Base-by-base conservation (phyloP, 768 basidiomycete genomes). In the Suillus americanus region DNA sequence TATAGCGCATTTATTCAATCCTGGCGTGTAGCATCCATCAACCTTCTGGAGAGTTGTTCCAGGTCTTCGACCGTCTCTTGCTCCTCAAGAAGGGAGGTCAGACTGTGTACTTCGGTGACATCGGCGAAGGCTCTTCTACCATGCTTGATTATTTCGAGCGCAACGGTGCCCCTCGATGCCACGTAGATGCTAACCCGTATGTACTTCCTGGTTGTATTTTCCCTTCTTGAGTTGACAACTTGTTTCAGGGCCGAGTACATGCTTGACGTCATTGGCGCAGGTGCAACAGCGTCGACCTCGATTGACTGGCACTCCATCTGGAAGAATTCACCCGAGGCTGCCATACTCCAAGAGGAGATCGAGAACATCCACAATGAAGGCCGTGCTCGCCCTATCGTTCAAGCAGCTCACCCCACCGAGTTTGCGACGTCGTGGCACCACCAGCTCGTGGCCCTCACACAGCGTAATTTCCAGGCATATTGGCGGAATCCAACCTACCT, bases 41-140 rank as follows among this genome's bases (percentile, higher is more conserved):
- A 68, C 94, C 94, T 3, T 93, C 92, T 3, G 87, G 92, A 3
- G 82, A 94, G 23, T 79, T 97, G 2, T 96, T 97, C 77, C 90
- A 94, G 75, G 88, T 88, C 70, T 96, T 97, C 69, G 95, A 90
- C 68, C 83, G 87, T 45, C 77, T 90, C 53, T 74, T 91, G 33
- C 79, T 90, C 12, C 79, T 90, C 18, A 88, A 94, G 70, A 80
- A 81, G 18, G 95, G 95, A 2, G 95, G 95, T 8, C 88, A 92
- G 74, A 95, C 94, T 0, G 92, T 95, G n/a, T 97, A 96, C 81
- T 96, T 93, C 71, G 95, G 94, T 50, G 90, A 92, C 66, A 92
- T 96, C 59, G 95, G 94, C 53, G 73, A 81, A 50, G 90, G 93
- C 66, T 90, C 92, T 4, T 71, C 78, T 2, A 79, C 87, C 41